Percentiles rank a stretch among this genome's conserved stretches.
Conservation (phyloP, 2,329 filamentous ascomycete genomes). For the Metarhizium anisopliae region DNA sequence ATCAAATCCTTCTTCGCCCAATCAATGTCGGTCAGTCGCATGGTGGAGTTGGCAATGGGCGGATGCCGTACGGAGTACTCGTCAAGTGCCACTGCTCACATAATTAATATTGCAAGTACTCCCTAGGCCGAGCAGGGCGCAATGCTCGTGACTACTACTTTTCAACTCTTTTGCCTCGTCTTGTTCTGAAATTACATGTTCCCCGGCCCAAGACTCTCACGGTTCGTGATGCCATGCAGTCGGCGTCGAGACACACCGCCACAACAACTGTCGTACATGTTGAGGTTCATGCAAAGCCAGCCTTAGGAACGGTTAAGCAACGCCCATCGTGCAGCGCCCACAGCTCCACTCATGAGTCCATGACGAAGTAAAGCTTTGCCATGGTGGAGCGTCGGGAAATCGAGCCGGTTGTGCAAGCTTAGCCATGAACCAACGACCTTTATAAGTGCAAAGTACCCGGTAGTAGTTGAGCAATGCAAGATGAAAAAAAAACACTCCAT, state of each 20-base stretch:
- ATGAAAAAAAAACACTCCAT: too few species aligned
- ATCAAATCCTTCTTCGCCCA: too few species aligned
- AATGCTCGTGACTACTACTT: not conserved
- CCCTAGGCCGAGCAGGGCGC: too few species aligned
- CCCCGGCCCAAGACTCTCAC: too few species aligned
- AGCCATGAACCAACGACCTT: not conserved
- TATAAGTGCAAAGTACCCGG: too few species aligned
- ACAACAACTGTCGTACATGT: not conserved
- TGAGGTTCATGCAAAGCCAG: not conserved
- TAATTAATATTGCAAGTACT: too few species aligned
- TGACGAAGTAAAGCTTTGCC: not conserved
- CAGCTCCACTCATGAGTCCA: not conserved
- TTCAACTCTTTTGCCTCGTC: not conserved
- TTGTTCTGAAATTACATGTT: not conserved
- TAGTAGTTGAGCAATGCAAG: too few species aligned
- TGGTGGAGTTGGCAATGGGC: too few species aligned
- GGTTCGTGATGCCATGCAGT: not conserved
- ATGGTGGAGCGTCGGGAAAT: not conserved
- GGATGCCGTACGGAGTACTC: too few species aligned
- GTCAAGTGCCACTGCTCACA: too few species aligned
- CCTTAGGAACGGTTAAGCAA: not conserved
- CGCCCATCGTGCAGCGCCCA: not conserved
- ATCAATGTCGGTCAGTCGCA: too few species aligned
- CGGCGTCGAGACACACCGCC: not conserved
- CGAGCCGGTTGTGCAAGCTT: not conserved